Conservation (phyloP, 768 basidiomycete genomes). For the Lactarius deliciosus region DNA sequence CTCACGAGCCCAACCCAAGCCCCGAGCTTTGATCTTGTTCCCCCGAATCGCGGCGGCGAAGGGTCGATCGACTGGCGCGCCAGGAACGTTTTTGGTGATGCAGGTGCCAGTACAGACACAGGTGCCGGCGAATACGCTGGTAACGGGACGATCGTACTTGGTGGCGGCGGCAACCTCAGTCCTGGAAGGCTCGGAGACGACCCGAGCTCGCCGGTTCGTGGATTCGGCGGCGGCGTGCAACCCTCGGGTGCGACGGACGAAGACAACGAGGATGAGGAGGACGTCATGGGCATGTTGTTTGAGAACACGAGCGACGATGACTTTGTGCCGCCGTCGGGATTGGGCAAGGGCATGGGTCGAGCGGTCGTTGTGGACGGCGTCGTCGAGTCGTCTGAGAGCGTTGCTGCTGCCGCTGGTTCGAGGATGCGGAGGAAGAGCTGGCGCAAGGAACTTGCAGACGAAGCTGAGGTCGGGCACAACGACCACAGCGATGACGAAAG, state of each 20-base stretch:
- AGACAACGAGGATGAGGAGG: conserved; percentile 11
- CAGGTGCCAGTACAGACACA: not conserved
- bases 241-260: not conserved
- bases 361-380: not conserved
- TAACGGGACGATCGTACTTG: conserved; percentile 27
- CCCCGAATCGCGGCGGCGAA: too few relatives aligned
- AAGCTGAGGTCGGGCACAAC: not conserved
- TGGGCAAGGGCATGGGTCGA: not conserved
- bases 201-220: not conserved
- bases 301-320: not conserved
- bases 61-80: too few relatives aligned
- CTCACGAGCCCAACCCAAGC: not conserved
- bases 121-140: conserved; percentile 13
- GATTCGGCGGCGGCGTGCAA: not conserved
- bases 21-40: not conserved
- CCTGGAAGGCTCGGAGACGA: not conserved
- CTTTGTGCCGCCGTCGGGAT: not conserved
- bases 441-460: conserved; percentile 16
- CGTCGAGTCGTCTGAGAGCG: not conserved
- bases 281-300: conserved; percentile 8
- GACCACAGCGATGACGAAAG: not conserved
- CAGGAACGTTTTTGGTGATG: not conserved
- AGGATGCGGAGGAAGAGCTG: conserved; percentile 16
- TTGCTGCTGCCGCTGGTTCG: not conserved
- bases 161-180: conserved; percentile 10